phyloP scores from a whole-genome alignment of 2,329 filamentous ascomycete genomes.

The Metarhizium guizhouense region DNA sequence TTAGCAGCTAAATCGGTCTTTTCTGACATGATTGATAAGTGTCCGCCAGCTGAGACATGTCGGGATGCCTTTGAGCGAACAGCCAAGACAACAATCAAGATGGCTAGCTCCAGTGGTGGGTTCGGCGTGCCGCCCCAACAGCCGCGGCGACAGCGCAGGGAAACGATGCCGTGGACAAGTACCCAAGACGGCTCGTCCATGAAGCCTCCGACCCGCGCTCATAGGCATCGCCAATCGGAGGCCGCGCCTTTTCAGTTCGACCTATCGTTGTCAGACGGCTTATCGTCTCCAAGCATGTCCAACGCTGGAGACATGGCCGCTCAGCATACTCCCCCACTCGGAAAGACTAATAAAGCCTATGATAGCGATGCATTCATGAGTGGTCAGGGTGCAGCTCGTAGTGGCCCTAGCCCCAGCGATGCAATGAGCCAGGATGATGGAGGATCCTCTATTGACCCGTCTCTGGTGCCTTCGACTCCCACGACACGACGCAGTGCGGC shows the following conservation, averaged over 20 bases:
- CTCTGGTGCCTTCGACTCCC: slow-evolving; percentile 36
- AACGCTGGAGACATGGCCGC: slow-evolving; percentile 22
- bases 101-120: slow-evolving; percentile 81
- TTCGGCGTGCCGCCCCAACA: slow-evolving; percentile 46
- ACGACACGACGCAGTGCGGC: slow-evolving; percentile 24
- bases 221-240: slow-evolving; percentile 21
- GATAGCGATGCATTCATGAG: slow-evolving; percentile 22
- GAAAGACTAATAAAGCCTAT: slow-evolving; percentile 25
- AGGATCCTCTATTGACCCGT: slow-evolving; percentile 27
- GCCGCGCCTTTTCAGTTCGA: slow-evolving; percentile 26
- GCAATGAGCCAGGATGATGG: slow-evolving; percentile 19
- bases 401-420: slow-evolving; percentile 21
- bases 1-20: slow-evolving; percentile 89
- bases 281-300: slow-evolving; percentile 32
- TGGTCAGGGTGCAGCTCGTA: slow-evolving; percentile 17
- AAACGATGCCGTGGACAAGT: slow-evolving; percentile 21
- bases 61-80: slow-evolving; percentile 92
- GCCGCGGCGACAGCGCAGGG: slow-evolving; percentile 16
- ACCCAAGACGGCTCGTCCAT: slow-evolving; percentile 17
- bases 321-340: slow-evolving; percentile 27
- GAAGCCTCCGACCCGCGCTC: slow-evolving; percentile 11
- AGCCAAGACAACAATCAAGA: slow-evolving; percentile 89
- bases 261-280: slow-evolving; percentile 27
- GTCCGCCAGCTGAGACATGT: slow-evolving; percentile 88
- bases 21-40: slow-evolving; percentile 85